phyloP scores from a whole-genome alignment of 1,139 yeast species.

The Kazachstania sp. region DNA sequence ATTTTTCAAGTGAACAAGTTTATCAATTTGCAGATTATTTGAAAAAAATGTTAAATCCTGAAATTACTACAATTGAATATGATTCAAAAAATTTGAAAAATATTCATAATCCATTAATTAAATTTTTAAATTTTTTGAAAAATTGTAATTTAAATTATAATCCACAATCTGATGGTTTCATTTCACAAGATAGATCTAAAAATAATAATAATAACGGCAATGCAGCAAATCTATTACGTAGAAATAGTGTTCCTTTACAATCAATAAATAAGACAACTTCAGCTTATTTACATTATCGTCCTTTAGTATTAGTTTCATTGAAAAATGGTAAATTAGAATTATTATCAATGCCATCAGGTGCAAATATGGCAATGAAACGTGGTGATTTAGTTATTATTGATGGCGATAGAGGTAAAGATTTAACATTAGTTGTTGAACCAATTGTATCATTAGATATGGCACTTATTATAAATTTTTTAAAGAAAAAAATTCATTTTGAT shows the following conservation, averaged over 20 bases:
- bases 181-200: slow-evolving; percentile 7
- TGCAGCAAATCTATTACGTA: not conserved
- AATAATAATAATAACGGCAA: not conserved
- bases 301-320: slow-evolving; percentile 65
- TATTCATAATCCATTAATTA: slow-evolving; percentile 2
- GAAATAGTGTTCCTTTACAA: slow-evolving; percentile 3
- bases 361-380: slow-evolving; percentile 47
- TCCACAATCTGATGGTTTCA: slow-evolving; percentile 22
- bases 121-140: slow-evolving; percentile 19
- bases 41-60: slow-evolving; percentile 11
- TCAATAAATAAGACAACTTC: slow-evolving; percentile 6
- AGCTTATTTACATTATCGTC: slow-evolving; percentile 30
- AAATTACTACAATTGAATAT: not conserved
- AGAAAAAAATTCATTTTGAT: slow-evolving; percentile 44
- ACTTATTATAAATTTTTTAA: slow-evolving; percentile 67
- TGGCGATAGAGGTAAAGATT: slow-evolving; percentile 91
- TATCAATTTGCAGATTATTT: slow-evolving; percentile 23
- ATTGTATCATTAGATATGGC: slow-evolving; percentile 70
- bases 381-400: slow-evolving; percentile 89
- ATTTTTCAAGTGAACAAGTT: slow-evolving; percentile 24
- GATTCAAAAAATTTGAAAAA: not conserved
- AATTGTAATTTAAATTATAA: slow-evolving; percentile 25
- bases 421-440: slow-evolving; percentile 69
- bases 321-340: slow-evolving; percentile 86
- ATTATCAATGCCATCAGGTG: slow-evolving; percentile 55